These are phyloP conservation scores for Earliella scabrosa DNA, from an alignment of 1,284 basidiomycete genomes.

Conservation along the genomic window DNA sequence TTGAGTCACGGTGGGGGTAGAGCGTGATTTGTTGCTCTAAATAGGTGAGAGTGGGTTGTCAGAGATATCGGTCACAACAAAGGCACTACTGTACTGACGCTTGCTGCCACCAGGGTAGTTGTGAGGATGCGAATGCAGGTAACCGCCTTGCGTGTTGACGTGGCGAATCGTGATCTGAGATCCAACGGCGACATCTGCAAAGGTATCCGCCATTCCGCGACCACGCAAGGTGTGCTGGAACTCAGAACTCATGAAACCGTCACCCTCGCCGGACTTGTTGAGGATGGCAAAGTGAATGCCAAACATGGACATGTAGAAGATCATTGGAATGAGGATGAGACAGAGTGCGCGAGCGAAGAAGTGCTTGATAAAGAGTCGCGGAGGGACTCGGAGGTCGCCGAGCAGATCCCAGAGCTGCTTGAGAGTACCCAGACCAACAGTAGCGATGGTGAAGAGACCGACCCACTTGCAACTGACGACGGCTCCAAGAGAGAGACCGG, in stretches of 20 bases:
- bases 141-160: conserved; percentile 96
- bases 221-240: conserved; percentile 98
- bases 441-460: conserved; percentile 98
- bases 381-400: conserved; percentile 84
- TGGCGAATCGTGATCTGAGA: conserved; percentile 88
- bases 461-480: conserved; percentile 98
- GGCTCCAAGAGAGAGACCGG: conserved; percentile 89
- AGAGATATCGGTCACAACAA: neutral
- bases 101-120: conserved; percentile 87
- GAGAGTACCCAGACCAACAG: conserved; percentile 86
- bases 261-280: conserved; percentile 91
- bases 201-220: conserved; percentile 91
- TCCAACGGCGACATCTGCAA: conserved; percentile 87
- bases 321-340: conserved; percentile 81
- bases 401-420: conserved; percentile 91
- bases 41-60: neutral
- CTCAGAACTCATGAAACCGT: conserved; percentile 98
- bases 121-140: conserved; percentile 94
- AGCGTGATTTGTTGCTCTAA: conserved; percentile 98
- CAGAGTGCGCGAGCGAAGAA: conserved; percentile 90
- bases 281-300: conserved; percentile 92
- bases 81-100: conserved; percentile 52
- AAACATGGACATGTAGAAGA: conserved; percentile 97
- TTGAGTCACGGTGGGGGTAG: conserved; percentile 84
- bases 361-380: conserved; percentile 79